Evolutionary conservation across 1,284 basidiomycete species (phyloP), one percentile per base, ranked within the genome.

Genomic region (Microbotryum lychnidis-dioicae): DNA sequence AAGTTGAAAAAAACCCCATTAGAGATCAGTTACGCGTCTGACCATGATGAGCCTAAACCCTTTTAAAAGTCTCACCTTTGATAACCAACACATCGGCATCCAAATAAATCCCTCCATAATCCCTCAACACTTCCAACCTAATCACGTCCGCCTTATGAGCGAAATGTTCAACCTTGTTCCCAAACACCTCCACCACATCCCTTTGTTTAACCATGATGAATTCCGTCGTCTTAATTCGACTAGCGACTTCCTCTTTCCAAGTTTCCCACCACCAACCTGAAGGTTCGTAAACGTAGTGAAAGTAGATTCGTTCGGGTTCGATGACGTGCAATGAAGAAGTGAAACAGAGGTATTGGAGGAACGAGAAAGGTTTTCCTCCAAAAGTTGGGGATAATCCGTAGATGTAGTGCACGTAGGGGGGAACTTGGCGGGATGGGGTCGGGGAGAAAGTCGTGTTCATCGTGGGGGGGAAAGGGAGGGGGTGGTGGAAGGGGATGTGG

Each of bases 81-180:
- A 58, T 33, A 6, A 66, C 56, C 20, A 64, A 53, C 10, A 66
- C 68, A 56, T 80, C 79, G n/a, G 78, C 76, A 61, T 80, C 79
- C 20, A 79, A 72, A 62, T 80, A 80, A 25, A 80, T 76, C 10
- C 79, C 79, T 5, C 79, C 79, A 64, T 61, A 78, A 60, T 61
- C 75, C 62, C 60, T 75, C 56, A 52, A 75, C 55, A 73, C 74
- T 64, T 77, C 75, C 20, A 77, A 56, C 5, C 76, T 68, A 25
- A 77, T 66, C 29, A 78, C 74, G 62, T 78, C 77, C 8, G 76
- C 76, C 67, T 76, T 77, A 66, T 77, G 76, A 1, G 76, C 76
- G 57, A 71, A 76, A 23, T 71, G 68, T 50, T 59, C 64, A 7
- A 71, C 65, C 21, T 47, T 37, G n/a, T 67, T 70, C 7, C 74